phyloP scores from a whole-genome alignment of 352 stramenopile species.

The Globisporangium paroecandrum region DNA sequence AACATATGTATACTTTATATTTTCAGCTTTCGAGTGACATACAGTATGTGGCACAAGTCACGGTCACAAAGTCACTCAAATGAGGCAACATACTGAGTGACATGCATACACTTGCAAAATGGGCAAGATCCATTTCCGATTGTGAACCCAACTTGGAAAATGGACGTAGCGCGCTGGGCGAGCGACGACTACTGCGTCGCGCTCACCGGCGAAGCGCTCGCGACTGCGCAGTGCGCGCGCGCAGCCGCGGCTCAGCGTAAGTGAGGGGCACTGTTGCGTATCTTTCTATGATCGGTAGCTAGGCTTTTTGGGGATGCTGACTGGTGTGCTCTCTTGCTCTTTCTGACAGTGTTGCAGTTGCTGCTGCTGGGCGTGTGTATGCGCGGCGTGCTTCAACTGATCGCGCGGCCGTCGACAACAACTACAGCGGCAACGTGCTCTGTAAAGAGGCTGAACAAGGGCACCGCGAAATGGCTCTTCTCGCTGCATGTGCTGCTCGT shows the following conservation, averaged over 20 bases:
- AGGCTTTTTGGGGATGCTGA: not conserved
- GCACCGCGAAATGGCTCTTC: conserved; percentile 16
- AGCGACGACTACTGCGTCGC: conserved; percentile 13
- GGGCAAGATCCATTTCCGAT: conserved; percentile 1
- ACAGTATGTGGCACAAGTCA: too few species aligned
- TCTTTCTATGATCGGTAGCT: not conserved
- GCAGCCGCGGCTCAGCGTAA: conserved; percentile 8
- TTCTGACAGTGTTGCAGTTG: conserved; percentile 28
- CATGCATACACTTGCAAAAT: not conserved
- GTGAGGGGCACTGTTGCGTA: not conserved
- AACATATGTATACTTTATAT: too few species aligned
- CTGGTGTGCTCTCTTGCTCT: not conserved
- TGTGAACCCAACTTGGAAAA: not conserved
- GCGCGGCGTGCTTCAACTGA: conserved; percentile 34
- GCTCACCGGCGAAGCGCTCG: conserved; percentile 12
- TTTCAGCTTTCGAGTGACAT: too few species aligned
- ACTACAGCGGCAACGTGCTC: not conserved
- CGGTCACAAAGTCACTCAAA: too few species aligned
- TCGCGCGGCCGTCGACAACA: not conserved
- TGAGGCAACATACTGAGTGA: too few species aligned
- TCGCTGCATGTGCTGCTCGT: conserved; percentile 32
- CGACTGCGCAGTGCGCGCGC: conserved; percentile 14
- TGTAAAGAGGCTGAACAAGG: not conserved
- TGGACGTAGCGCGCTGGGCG: not conserved
- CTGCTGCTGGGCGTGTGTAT: conserved; percentile 38